These are phyloP conservation scores for Colletotrichum abscissum DNA, from an alignment of 2,329 filamentous ascomycete genomes.

Conservation along the genomic window DNA sequence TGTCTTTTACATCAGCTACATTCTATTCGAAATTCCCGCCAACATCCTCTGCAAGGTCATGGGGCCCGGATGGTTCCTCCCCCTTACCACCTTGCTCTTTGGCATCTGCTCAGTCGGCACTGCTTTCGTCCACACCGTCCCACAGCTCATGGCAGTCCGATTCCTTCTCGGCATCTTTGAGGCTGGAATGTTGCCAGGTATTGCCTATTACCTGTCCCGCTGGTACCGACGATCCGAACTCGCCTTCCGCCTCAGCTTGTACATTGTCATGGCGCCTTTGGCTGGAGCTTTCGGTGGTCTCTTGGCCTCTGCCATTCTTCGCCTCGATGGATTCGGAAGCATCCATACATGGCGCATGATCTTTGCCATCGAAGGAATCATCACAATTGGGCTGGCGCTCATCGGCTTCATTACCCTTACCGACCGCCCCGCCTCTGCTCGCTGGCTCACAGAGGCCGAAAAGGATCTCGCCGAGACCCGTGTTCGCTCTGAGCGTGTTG, in stretches of 20 bases:
- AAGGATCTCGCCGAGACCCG: conserved; percentile 72
- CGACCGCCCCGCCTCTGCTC: conserved; percentile 72
- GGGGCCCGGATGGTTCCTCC: conserved; percentile 74
- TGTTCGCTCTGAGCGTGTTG: conserved; percentile 68
- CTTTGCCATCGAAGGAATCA: conserved; percentile 77
- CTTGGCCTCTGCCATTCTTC: conserved; percentile 70
- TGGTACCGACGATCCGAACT: conserved; percentile 74
- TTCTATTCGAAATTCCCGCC: conserved; percentile 72
- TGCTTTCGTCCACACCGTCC: conserved; percentile 66
- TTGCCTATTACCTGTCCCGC: conserved; percentile 72
- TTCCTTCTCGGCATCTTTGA: conserved; percentile 72
- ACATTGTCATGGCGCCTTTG: conserved; percentile 73
- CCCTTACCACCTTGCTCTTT: conserved; percentile 65
- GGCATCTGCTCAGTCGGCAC: conserved; percentile 70
- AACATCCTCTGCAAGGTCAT: conserved; percentile 73
- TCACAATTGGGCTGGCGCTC: conserved; percentile 62
- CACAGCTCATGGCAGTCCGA: conserved; percentile 62
- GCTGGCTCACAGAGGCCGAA: conserved; percentile 73
- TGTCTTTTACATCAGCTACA: conserved; percentile 74
- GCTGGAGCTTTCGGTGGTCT: conserved; percentile 77
- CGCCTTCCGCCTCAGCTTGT: conserved; percentile 71
- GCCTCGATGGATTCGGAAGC: conserved; percentile 65
- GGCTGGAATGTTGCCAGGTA: conserved; percentile 73
- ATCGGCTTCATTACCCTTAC: conserved; percentile 72
- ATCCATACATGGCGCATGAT: conserved; percentile 76